Conservation (phyloP, 495 filamentous ascomycete genomes). For the Rostrohypoxylon terebratum region DNA sequence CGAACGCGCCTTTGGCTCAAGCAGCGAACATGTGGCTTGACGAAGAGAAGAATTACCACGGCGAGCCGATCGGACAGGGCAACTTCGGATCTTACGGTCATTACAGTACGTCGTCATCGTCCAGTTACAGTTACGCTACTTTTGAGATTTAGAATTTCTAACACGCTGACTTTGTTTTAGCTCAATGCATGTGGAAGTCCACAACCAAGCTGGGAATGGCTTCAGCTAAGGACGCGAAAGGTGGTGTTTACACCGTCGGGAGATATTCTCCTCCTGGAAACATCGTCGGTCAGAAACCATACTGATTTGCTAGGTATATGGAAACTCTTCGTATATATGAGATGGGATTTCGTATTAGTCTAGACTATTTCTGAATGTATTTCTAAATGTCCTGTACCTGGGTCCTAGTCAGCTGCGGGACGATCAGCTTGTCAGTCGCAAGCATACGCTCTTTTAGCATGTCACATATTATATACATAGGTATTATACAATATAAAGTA, state of each 20-base stretch:
- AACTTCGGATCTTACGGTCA: conserved; percentile 52
- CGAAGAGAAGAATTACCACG: conserved; percentile 54
- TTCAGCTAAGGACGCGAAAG: conserved; percentile 48
- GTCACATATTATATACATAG: background rate
- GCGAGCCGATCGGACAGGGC: conserved; percentile 54
- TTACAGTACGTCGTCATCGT: conserved; percentile 48
- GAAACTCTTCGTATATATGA: background rate
- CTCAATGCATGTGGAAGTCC: conserved; percentile 57
- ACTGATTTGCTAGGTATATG: conserved; percentile 26
- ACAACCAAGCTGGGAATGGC: conserved; percentile 55
- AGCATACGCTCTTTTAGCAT: background rate
- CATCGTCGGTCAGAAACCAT: conserved; percentile 50
- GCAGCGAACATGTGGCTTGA: conserved; percentile 47
- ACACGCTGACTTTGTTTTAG: conserved; percentile 12
- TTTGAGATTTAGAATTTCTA: background rate
- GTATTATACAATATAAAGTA: background rate
- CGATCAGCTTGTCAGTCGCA: background rate
- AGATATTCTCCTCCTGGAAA: conserved; percentile 56
- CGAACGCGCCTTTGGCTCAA: conserved; percentile 34
- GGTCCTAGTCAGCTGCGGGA: background rate
- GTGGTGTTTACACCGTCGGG: conserved; percentile 53
- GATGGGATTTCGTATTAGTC: background rate
- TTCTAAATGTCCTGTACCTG: background rate
- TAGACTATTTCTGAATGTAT: background rate
- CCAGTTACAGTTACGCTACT: too few species aligned